Conservation (phyloP, 2,329 filamentous ascomycete genomes). For the Colletotrichum brevisporum region DNA sequence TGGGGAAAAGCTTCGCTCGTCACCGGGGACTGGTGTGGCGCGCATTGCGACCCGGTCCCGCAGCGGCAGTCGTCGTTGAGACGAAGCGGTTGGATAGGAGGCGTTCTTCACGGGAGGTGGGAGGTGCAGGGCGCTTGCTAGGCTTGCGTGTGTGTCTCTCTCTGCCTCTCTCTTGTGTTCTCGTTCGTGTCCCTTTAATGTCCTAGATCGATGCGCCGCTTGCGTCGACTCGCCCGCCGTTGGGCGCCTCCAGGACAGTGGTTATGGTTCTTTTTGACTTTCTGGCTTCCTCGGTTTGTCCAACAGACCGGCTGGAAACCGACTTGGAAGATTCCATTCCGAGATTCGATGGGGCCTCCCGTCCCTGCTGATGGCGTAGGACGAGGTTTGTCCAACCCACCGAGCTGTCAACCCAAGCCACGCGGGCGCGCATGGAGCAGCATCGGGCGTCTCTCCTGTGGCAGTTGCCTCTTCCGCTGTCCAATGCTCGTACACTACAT, state of each 20-base stretch:
- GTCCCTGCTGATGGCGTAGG: not conserved
- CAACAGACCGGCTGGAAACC: too few species aligned
- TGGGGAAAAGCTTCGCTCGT: not conserved
- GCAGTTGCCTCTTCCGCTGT: not conserved
- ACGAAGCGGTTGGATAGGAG: constrained; percentile 32
- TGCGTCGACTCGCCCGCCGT: not conserved
- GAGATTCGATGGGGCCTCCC: not conserved
- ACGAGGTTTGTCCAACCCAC: constrained; percentile 9
- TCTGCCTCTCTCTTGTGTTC: not conserved
- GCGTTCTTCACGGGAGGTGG: constrained; percentile 25
- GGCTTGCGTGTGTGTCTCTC: not conserved
- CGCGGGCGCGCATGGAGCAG: not conserved
- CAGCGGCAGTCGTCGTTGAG: constrained; percentile 23
- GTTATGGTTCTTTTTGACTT: too few species aligned
- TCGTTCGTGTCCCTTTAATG: constrained; percentile 19
- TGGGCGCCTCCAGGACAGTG: too few species aligned
- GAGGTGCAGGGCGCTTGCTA: constrained; percentile 11
- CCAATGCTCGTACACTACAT: not conserved
- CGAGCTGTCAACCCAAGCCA: constrained; percentile 34
- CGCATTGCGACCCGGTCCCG: constrained; percentile 35
- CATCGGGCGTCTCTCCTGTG: constrained; percentile 7
- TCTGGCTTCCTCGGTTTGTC: too few species aligned
- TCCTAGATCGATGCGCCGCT: not conserved
- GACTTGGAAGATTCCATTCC: not conserved
- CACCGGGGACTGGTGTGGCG: constrained; percentile 13